These are phyloP conservation scores for Dryas alaskensis DNA, from an alignment of 306 rosid species.

Conservation along the genomic window DNA sequence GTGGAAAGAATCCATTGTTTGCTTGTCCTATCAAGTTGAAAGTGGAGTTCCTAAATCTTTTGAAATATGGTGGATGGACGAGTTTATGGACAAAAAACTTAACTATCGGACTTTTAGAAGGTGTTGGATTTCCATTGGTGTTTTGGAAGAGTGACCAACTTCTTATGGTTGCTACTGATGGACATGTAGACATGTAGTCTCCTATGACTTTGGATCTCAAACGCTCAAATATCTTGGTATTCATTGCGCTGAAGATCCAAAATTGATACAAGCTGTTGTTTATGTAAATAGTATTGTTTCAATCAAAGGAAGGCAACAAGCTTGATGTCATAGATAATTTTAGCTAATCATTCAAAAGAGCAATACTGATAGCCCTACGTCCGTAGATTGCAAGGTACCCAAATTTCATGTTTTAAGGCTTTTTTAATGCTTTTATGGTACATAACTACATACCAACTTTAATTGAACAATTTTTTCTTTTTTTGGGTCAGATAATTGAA, in stretches of 20 bases:
- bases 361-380: too few species aligned
- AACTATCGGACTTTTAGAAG: neutral
- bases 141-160: slow-evolving; percentile 13
- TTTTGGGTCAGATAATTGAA: too few species aligned
- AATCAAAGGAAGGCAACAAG: neutral
- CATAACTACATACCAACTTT: too few species aligned
- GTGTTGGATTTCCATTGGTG: neutral
- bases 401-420: too few species aligned
- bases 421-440: too few species aligned
- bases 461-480: too few species aligned
- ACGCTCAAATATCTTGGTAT: neutral
- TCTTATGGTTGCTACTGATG: neutral
- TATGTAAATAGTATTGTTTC: neutral
- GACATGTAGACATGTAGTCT: neutral
- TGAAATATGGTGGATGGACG: slow-evolving; percentile 3
- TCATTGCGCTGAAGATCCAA: too few species aligned
- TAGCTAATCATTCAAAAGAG: too few species aligned
- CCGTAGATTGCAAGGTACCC: too few species aligned
- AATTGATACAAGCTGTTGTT: neutral
- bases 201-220: neutral
- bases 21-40: too few species aligned
- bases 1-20: neutral
- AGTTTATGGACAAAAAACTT: slow-evolving; percentile 2
- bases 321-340: neutral
- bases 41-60: neutral